phyloP scores from a whole-genome alignment of 225 moss, liverwort and hornwort species.

The Sphagnum tenellum region DNA sequence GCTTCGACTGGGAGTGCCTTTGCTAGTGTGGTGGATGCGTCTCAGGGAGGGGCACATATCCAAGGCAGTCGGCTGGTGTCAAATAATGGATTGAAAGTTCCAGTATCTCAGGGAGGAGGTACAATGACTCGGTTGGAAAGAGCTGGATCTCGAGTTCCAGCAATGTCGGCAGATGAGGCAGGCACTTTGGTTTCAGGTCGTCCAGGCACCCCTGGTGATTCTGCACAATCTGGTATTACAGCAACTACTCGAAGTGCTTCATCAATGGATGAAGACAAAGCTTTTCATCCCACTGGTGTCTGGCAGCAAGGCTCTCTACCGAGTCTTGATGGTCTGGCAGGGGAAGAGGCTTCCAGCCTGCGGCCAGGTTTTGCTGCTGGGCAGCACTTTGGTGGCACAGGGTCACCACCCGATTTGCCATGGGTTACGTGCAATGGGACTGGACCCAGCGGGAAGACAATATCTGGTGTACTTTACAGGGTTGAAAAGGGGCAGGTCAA shows the following conservation, averaged over 20 bases:
- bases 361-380: conserved; percentile 54
- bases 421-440: conserved; percentile 82
- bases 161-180: conserved; percentile 13
- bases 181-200: conserved; percentile 2
- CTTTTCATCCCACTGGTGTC: conserved; percentile 23
- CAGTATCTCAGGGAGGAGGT: conserved; percentile 5
- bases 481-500: conserved; percentile 70
- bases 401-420: conserved; percentile 60
- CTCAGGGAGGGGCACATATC: conserved; percentile 10
- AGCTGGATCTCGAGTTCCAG: not conserved
- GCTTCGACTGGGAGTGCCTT: conserved; percentile 40
- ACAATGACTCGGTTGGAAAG: conserved; percentile 7
- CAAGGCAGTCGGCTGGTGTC: conserved; percentile 5
- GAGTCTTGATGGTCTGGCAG: conserved; percentile 42
- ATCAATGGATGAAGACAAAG: conserved; percentile 15
- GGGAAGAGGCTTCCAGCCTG: conserved; percentile 52
- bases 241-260: conserved; percentile 20
- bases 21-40: conserved; percentile 31
- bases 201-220: conserved; percentile 4
- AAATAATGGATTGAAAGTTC: conserved; percentile 11
- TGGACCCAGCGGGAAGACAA: conserved; percentile 37
- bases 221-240: conserved; percentile 5
- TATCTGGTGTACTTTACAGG: conserved; percentile 66
- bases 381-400: conserved; percentile 64
- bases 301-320: conserved; percentile 45